Conservation (phyloP, 257 asterid genomes). For the Jaltomata sinuosa region DNA sequence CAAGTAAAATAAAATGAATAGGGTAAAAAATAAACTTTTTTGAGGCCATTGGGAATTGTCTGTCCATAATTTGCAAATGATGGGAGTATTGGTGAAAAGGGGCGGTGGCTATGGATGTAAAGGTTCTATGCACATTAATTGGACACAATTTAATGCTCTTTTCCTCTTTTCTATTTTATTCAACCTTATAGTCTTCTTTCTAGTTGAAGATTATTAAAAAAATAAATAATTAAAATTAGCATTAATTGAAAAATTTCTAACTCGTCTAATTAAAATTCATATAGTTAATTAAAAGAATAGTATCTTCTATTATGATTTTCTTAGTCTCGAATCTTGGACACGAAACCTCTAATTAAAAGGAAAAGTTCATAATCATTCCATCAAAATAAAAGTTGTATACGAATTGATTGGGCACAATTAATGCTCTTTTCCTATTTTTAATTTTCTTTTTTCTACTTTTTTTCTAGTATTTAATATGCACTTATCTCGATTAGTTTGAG, state of each 20-base stretch:
- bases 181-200: too few relatives aligned
- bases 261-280: not conserved
- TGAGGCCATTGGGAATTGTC: not conserved
- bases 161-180: not conserved
- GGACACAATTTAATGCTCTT: not conserved
- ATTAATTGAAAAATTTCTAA: too few relatives aligned
- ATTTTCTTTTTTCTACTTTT: not conserved
- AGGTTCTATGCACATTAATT: not conserved
- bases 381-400: not conserved
- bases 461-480: too few relatives aligned
- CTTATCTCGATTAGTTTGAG: too few relatives aligned
- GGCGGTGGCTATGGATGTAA: not conserved
- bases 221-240: too few relatives aligned
- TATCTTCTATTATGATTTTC: too few relatives aligned
- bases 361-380: not conserved
- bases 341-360: too few relatives aligned
- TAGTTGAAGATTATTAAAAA: too few relatives aligned
- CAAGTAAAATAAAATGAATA: too few relatives aligned
- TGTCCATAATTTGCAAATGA: not conserved
- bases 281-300: not conserved
- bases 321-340: accelerated
- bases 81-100: not conserved
- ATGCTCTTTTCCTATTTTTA: not conserved
- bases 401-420: not conserved
- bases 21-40: too few relatives aligned